Evolutionary conservation across 2,329 filamentous ascomycete species (phyloP), one percentile per base, ranked within the genome.

Genomic region (Aspergillus ustus): DNA sequence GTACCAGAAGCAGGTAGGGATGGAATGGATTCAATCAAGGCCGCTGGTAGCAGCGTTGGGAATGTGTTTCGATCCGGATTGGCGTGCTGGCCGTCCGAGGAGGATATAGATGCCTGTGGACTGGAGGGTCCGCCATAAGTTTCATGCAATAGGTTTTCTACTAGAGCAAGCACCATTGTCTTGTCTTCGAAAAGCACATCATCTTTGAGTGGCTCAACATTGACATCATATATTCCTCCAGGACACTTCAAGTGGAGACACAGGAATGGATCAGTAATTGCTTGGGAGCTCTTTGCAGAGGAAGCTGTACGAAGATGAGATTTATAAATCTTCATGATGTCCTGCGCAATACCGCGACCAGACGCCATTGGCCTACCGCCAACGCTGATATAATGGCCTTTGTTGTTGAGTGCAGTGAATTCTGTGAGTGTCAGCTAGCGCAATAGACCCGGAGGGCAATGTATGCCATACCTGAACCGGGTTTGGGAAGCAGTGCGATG

Each of bases 141-240:
- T 19, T 59, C 46, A 43, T 57, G 56, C 29, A 71, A 53, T 22
- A 88, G 68, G 31, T 72, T 72, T 20, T 81, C 75, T 2, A 82
- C 74, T 5, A 80, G 66, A 4, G 69, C 69, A 5, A 87, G 40
- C 3, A 89, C 68, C 0, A 69, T 20, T 4, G 71, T 68, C 2
- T 75, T 70, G 50, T 87, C 76, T 34, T 82, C 81, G 66, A 89
- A 88, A 2, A 88, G 67, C 1, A 89, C 79, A 71, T 89, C 84
- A 68, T 89, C 85, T 68, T 89, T 89, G 1, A 83, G 81, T 4
- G 87, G 86, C 67, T 89, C 87, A 40, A 89, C 76, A 62, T 89
- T 89, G 4, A 82, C 79, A 72, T 89, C 87, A 69, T 89, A 89
- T 48, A 78, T 83, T 7, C 80, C 82, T 9, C 70, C 67, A 2